Percentiles rank a stretch among this genome's conserved stretches.
Evolutionary conservation across 768 basidiomycete species (phyloP).

Genomic region (Calvatia gigantea): DNA sequence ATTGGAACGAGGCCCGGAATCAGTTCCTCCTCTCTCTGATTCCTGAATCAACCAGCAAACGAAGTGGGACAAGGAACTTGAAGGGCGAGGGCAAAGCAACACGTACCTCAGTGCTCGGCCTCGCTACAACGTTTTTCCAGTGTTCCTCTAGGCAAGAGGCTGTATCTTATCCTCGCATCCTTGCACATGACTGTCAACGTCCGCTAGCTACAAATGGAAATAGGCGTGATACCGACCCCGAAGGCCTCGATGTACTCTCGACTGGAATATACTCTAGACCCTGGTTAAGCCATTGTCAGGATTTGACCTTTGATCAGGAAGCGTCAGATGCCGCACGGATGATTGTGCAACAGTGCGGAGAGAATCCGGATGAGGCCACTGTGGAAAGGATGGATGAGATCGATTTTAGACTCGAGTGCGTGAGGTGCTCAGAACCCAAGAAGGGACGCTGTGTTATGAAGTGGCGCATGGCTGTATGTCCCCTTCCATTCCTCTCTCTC

Average conservation of each 20-base stretch:
- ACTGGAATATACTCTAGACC: conserved; percentile 2
- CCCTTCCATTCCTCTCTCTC: background rate
- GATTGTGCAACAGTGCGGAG: conserved; percentile 23
- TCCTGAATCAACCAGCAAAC: background rate
- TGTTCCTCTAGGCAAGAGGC: conserved; percentile 28
- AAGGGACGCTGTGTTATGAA: conserved; percentile 24
- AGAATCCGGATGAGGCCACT: conserved; percentile 22
- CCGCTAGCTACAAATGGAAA: background rate
- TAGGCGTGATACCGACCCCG: background rate
- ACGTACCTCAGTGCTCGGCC: conserved; percentile 15
- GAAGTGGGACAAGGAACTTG: background rate
- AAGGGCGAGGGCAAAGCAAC: background rate
- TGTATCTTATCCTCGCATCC: conserved; percentile 27
- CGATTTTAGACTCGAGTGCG: conserved; percentile 27
- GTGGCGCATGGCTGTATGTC: conserved; percentile 30
- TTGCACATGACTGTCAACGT: conserved; percentile 25
- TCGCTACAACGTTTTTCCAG: conserved; percentile 30
- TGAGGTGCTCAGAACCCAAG: conserved; percentile 20
- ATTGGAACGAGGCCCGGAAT: conserved; percentile 23
- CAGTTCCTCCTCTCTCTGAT: conserved; percentile 18
- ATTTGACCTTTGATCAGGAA: conserved; percentile 25
- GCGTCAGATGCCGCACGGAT: conserved; percentile 20
- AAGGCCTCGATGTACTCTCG: background rate
- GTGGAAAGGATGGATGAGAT: conserved; percentile 22
- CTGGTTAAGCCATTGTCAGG: conserved; percentile 21